These are phyloP conservation scores for Setomelanomma holmii DNA, from an alignment of 2,329 filamentous ascomycete species.

Conservation along the genomic window DNA sequence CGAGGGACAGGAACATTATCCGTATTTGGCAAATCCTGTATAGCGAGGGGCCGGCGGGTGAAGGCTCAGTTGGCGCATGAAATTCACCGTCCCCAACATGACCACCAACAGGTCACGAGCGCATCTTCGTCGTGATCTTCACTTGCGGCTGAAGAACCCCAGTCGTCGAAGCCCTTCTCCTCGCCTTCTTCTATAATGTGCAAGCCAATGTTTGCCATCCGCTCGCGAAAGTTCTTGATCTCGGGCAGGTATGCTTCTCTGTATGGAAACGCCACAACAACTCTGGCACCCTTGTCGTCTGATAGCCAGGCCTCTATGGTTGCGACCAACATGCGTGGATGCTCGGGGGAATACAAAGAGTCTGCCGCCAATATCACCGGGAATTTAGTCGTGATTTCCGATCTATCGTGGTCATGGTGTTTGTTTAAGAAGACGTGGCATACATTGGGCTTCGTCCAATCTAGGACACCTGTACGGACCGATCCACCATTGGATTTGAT, in stretches of 20 bases:
- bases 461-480: constrained; percentile 70
- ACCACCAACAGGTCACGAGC: constrained; percentile 73
- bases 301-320: constrained; percentile 74
- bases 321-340: constrained; percentile 75
- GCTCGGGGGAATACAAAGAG: constrained; percentile 83
- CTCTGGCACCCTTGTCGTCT: constrained; percentile 63
- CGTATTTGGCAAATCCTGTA: no score
- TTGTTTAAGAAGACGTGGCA: constrained; percentile 16
- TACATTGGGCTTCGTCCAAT: constrained; percentile 72
- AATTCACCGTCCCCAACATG: constrained; percentile 26
- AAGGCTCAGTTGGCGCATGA: not conserved
- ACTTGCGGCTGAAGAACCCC: constrained; percentile 59
- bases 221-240: constrained; percentile 65
- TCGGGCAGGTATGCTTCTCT: constrained; percentile 74
- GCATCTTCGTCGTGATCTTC: constrained; percentile 56
- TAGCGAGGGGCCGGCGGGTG: not conserved
- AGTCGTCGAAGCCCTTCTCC: constrained; percentile 75
- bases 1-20: no score
- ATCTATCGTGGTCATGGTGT: constrained; percentile 8
- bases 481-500: constrained; percentile 64
- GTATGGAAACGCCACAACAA: constrained; percentile 81
- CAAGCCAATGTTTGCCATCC: constrained; percentile 64
- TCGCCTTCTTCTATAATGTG: constrained; percentile 66
- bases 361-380: constrained; percentile 82
- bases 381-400: constrained; percentile 38